These are phyloP conservation scores for Capillidium rhysosporum DNA, from an alignment of 371 early-diverging fungal genomes.

Conservation along the genomic window DNA sequence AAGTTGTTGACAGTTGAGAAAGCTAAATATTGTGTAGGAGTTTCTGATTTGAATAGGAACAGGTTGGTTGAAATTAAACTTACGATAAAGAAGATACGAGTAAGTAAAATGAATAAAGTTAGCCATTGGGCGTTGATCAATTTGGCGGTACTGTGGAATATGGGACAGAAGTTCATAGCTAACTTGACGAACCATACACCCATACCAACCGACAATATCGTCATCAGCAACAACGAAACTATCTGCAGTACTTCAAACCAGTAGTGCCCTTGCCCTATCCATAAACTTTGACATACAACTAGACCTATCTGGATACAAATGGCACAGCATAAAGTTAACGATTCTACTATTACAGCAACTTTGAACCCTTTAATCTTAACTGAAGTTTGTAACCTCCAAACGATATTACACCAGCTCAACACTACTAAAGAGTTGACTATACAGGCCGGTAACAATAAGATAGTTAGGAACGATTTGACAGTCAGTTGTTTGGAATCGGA, in stretches of 20 bases:
- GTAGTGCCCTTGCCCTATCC: neutral
- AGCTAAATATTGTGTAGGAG: neutral
- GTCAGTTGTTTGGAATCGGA: neutral
- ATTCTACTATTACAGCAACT: slow-evolving; percentile 12
- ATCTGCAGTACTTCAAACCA: slow-evolving; percentile 10
- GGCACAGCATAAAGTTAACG: slow-evolving; percentile 1
- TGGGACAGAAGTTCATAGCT: neutral
- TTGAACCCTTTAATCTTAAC: slow-evolving; percentile 10
- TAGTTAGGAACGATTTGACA: neutral
- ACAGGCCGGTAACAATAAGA: neutral
- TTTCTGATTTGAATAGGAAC: neutral
- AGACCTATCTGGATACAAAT: neutral
- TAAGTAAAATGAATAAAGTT: slow-evolving; percentile 12
- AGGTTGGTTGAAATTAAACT: neutral
- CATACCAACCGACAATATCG: neutral
- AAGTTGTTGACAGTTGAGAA: neutral
- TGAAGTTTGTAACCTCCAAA: neutral
- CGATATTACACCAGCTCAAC: neutral
- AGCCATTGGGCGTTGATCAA: slow-evolving; percentile 15
- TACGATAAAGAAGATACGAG: neutral
- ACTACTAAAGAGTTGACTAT: neutral
- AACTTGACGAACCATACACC: neutral
- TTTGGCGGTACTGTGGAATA: neutral
- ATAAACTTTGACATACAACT: neutral
- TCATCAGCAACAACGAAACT: neutral